These are phyloP conservation scores for Phaeosphaeria sp. DNA, from an alignment of 2,329 filamentous ascomycete species.

Conservation along the genomic window DNA sequence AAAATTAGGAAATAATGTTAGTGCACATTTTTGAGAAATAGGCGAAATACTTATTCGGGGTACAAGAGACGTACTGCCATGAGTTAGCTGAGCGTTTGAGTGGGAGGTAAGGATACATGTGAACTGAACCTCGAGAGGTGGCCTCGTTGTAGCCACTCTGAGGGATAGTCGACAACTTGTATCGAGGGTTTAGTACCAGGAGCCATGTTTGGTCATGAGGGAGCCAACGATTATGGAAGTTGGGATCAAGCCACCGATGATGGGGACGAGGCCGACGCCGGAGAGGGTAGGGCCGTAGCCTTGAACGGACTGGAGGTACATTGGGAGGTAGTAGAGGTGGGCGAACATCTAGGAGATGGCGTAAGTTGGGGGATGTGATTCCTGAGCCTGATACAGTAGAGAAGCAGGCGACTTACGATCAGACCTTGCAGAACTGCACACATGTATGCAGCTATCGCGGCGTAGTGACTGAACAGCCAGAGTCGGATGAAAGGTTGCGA, in stretches of 20 bases:
- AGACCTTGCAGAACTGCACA: background rate
- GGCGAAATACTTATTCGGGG: no score
- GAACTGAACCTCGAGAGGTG: no score
- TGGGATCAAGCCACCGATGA: background rate
- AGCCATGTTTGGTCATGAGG: background rate
- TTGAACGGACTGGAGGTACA: background rate
- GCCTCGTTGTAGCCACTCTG: no score
- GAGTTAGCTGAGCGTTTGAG: no score
- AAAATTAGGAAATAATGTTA: no score
- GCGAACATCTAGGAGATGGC: background rate
- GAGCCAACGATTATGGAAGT: background rate
- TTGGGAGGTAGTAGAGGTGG: conserved; percentile 1
- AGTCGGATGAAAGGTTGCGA: background rate
- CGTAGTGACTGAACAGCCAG: background rate
- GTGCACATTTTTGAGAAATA: no score
- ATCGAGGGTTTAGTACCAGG: no score
- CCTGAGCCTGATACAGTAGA: background rate
- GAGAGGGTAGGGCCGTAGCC: background rate
- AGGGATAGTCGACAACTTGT: no score
- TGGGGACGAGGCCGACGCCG: background rate
- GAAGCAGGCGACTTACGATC: background rate
- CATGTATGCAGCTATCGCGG: background rate
- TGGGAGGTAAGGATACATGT: no score
- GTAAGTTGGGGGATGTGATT: background rate
- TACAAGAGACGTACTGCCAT: no score